Evolutionary conservation across 192 early-diverging fungal genomes (phyloP).

Genomic region (Phlyctochytrium bullatum): DNA sequence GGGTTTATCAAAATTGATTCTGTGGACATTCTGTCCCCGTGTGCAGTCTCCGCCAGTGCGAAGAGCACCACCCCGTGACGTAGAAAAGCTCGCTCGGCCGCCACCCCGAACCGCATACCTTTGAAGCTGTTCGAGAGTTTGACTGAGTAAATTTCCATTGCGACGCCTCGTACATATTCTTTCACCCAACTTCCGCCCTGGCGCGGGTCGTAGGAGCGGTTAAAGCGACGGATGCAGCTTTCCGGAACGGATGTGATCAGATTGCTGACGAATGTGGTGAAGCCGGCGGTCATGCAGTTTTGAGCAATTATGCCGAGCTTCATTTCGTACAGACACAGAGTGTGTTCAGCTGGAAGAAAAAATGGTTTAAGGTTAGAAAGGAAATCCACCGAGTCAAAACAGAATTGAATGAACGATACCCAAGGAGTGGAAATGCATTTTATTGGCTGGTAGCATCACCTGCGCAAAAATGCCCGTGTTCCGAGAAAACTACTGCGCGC

Average conservation of each 20-base stretch:
- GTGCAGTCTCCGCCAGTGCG: conserved; percentile 26
- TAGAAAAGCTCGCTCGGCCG: conserved; percentile 53
- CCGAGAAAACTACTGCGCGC: conserved; percentile 62
- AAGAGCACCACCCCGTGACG: conserved; percentile 60
- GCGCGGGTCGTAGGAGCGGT: conserved; percentile 27
- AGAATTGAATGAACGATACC: not conserved
- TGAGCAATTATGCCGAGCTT: conserved; percentile 68
- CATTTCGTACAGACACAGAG: conserved; percentile 72
- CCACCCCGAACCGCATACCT: conserved; percentile 54
- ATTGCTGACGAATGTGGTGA: conserved; percentile 64
- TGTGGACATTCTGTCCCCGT: conserved; percentile 2
- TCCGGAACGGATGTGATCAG: conserved; percentile 67
- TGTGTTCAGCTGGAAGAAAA: conserved; percentile 48
- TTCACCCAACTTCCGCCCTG: conserved; percentile 42
- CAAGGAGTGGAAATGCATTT: conserved; percentile 59
- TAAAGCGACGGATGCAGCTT: conserved; percentile 22
- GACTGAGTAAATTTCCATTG: conserved; percentile 65
- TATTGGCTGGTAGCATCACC: conserved; percentile 67
- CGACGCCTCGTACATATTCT: conserved; percentile 61
- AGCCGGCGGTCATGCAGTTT: conserved; percentile 67
- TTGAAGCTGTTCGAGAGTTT: conserved; percentile 40
- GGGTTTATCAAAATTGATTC: conserved; percentile 56
- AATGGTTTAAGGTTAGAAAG: no score
- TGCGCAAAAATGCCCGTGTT: conserved; percentile 46
- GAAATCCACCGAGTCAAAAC: no score